phyloP scores from a whole-genome alignment of 495 filamentous ascomycete species.

The Paragyromitra xinjiangensis region DNA sequence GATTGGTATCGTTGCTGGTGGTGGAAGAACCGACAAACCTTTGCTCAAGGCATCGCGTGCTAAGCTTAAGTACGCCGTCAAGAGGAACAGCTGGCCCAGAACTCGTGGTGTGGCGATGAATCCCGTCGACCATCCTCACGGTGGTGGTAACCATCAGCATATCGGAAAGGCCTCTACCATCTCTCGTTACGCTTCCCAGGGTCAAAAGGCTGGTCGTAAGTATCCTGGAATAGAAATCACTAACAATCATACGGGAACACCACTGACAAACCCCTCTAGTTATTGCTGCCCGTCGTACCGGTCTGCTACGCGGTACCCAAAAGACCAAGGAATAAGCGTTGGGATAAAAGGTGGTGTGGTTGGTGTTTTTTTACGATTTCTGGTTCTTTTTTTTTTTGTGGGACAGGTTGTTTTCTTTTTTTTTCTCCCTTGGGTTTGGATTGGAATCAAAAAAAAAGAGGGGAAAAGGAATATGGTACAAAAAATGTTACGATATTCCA shows the following conservation, averaged over 20 bases:
- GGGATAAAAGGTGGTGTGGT: slow-evolving; percentile 27
- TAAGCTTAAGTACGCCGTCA: slow-evolving; percentile 99
- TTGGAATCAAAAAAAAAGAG: slow-evolving; percentile 40
- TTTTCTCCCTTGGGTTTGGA: slow-evolving; percentile 36
- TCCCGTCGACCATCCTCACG: slow-evolving; percentile 99
- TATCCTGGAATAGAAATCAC: slow-evolving; percentile 15
- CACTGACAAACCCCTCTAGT: slow-evolving; percentile 58
- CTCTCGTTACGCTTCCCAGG: slow-evolving; percentile 93
- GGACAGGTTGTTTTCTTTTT: slow-evolving; percentile 49
- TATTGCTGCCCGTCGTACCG: slow-evolving; percentile 97
- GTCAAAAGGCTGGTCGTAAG: slow-evolving; percentile 91
- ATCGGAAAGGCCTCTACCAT: slow-evolving; percentile 99
- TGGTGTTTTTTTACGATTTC: slow-evolving; percentile 51
- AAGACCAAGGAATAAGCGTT: slow-evolving; percentile 90
- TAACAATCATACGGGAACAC: not conserved
- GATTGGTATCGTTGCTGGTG: slow-evolving; percentile 99
- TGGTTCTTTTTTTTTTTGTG: slow-evolving; percentile 52
- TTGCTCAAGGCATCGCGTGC: slow-evolving; percentile 97
- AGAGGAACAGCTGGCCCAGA: slow-evolving; percentile 99
- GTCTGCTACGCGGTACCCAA: slow-evolving; percentile 98
- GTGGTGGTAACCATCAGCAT: slow-evolving; percentile 99
- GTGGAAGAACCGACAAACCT: slow-evolving; percentile 99
- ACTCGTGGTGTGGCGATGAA: slow-evolving; percentile 99
- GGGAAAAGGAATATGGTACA: slow-evolving; percentile 30
- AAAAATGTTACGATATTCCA: slow-evolving; percentile 34